Base-by-base conservation (phyloP, 495 filamentous ascomycete genomes). In the Penicillium lividum region DNA sequence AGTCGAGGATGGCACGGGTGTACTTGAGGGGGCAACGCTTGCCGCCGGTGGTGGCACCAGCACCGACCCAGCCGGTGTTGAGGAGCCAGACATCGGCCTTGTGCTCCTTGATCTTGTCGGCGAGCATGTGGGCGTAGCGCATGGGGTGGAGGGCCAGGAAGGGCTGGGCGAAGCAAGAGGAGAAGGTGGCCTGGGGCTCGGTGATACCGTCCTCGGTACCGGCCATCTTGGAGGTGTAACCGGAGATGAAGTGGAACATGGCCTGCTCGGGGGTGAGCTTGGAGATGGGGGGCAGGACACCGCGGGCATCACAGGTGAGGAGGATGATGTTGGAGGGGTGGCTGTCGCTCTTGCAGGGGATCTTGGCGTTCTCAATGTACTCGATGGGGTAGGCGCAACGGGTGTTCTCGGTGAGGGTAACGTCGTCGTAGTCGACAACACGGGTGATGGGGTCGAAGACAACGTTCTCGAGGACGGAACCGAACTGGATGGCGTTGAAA, bases 201-300 rank as follows among this genome's bases (percentile, higher is more conserved):
- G 89, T 91, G 53, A 98, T 85, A 73, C 94, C 94, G 53, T 97
- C 90, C 79, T 98, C 94, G 47, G 94, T 98, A 68, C 94, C 94
- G 60, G 93, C 95, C 95, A 98, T 98, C 88, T 98, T 98, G 68
- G 95, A 98, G 55, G 94, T 98, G 83, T 98, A 98, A 68, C 94
- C 94, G 18, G 89, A 94, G 76, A 98, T 98, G 84, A 98, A 98
- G 85, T 98, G 94, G 86, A 97, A 98, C 93, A 98, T 98, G 70
- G 91, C 96, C 79, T 98, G 94, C 68, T 92, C 90, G 65, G 88
- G 84, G 81, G 88, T 89, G 70, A 98, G 88, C 84, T 98, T 98
- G 65, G 92, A 96, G 80, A 98, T 98, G 42, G 95, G 95, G 43
- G 94, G 94, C 31, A 98, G 87, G 8, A 98, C 94, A 79, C 95